Conservation (phyloP, 1,284 basidiomycete species). For the Microbotryomycetes sp. region DNA sequence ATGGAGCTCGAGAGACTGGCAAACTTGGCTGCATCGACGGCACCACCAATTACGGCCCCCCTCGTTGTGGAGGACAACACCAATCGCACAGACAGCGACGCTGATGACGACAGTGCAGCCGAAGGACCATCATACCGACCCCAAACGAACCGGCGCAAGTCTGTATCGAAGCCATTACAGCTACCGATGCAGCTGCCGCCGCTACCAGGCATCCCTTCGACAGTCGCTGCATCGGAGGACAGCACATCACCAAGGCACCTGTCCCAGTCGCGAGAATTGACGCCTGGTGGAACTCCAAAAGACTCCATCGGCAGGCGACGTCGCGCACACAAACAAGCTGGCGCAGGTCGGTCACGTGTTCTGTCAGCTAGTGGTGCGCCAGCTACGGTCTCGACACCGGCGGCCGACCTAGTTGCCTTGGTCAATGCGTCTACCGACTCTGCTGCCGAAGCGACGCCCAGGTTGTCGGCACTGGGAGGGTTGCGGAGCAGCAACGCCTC, state of each 20-base stretch:
- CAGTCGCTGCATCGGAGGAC: neutral
- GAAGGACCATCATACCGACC: neutral
- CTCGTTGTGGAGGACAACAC: neutral
- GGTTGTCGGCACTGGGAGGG: neutral
- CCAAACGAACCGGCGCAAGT: neutral
- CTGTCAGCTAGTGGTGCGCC: neutral
- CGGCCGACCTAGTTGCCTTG: too few species aligned
- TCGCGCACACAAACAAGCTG: neutral
- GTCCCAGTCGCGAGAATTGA: neutral
- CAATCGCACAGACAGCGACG: neutral
- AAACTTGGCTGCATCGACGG: neutral
- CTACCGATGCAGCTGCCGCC: neutral
- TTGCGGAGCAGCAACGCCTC: neutral
- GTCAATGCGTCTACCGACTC: too few species aligned
- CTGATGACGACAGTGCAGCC: neutral
- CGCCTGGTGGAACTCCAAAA: neutral
- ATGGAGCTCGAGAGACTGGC: constrained; percentile 15
- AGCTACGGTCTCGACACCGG: neutral
- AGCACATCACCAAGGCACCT: neutral
- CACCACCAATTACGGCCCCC: neutral
- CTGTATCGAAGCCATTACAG: neutral
- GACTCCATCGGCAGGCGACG: neutral
- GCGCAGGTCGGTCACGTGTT: neutral
- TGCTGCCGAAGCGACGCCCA: neutral
- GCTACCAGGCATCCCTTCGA: neutral